Evolutionary conservation across 2,329 filamentous ascomycete species (phyloP), one percentile per base, ranked within the genome.

Genomic region (Apiospora aurea): DNA sequence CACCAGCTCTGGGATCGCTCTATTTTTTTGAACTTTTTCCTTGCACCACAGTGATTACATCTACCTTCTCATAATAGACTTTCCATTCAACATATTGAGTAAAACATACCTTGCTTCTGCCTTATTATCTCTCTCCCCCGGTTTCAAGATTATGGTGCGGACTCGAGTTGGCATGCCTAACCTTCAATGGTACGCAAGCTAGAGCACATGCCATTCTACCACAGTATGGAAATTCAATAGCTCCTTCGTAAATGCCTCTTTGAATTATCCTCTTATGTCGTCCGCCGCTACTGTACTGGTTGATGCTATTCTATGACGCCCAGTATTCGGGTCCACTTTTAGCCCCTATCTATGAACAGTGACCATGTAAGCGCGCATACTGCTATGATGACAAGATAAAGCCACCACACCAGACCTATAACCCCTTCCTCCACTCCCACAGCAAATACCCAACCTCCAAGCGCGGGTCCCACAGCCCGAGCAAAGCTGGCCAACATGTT

Each of bases 391-490:
- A 79, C 75, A 46, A 80, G 49, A 53, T 79, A 80, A 24, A 77
- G 13, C 78, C 78, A 80, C 78, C 78, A 80, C 18, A 80, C 78
- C 3, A 80, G 71, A 3, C 78, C 78, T 49, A 80, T 53, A 10
- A 79, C 44, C 0, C 78, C 78, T 34, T 75, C 72, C 29, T 77
- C 74, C 1, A 79, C 76, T 0, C 78, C 78, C 2, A 77, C 24
- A 0, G 78, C 78, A 66, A 79, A 79, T 18, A 80, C 77, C 41
- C 77, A 79, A 14, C 57, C 57, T 41, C 57, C 57, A 18, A 64
- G 18, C 1, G 57, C 57, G 1, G 21, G 77, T 0, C 78, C 77
- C 13, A 76, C 70, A 0, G 78, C 76, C 18, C 78, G 75, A 1
- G 77, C 77, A n/a, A 79, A 71, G 11, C 77, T 78, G 13, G 78